A percentile compares a stretch with the other conserved stretches of the same genome.
phyloP scores from a whole-genome alignment of 2,329 filamentous ascomycete genomes.

The Penicillium sp. region DNA sequence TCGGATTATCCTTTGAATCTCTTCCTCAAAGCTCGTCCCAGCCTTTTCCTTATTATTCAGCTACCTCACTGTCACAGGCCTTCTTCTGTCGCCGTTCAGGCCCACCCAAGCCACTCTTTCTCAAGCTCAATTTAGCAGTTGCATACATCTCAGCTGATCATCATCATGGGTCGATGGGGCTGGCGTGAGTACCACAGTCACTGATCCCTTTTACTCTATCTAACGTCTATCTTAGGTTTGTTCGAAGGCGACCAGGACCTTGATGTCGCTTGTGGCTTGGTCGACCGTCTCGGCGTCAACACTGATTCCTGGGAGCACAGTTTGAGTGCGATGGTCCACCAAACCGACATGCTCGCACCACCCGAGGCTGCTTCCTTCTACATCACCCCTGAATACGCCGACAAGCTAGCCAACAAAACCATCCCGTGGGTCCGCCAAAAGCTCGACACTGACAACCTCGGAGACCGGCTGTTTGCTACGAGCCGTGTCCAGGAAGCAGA shows the following conservation, averaged over 20 bases:
- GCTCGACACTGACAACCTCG: background rate
- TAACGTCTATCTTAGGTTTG: background rate
- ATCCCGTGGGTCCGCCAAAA: background rate
- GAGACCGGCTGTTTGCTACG: background rate
- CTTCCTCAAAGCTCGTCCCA: background rate
- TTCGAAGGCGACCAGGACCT: conserved; percentile 1
- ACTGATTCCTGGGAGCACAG: background rate
- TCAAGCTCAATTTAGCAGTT: background rate
- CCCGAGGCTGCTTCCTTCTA: background rate
- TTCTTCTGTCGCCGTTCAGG: background rate
- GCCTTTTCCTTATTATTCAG: background rate
- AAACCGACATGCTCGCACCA: background rate
- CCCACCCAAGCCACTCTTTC: background rate
- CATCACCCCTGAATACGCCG: background rate
- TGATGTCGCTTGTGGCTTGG: background rate
- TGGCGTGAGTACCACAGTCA: background rate
- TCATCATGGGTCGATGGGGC: conserved; percentile 3
- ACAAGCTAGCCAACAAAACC: background rate
- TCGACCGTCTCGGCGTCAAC: background rate
- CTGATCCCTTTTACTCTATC: background rate
- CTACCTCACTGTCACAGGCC: background rate
- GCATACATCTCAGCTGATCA: background rate
- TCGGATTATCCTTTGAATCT: background rate
- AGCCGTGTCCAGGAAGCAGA: background rate
- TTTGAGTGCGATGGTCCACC: background rate